These are phyloP conservation scores for Leishmania mexicana DNA, from an alignment of 208 protist genomes.

Conservation along the genomic window DNA sequence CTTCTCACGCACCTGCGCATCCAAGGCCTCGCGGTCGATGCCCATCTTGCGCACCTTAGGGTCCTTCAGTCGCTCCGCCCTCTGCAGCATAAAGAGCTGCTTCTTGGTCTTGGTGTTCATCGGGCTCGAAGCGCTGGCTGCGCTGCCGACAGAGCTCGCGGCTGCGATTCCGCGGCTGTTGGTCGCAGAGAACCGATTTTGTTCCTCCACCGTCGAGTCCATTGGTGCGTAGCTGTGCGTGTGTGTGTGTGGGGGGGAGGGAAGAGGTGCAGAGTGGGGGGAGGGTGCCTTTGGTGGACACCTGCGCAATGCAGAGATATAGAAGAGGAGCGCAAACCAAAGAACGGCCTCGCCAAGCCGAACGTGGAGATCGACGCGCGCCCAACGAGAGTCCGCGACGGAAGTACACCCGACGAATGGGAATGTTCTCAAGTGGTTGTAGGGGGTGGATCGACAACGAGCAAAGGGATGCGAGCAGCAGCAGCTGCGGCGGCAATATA, in stretches of 20 bases:
- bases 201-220: slow-evolving; percentile 17
- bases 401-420: neutral
- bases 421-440: neutral
- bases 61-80: slow-evolving; percentile 89
- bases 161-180: slow-evolving; percentile 11
- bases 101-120: slow-evolving; percentile 66
- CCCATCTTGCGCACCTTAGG: slow-evolving; percentile 92
- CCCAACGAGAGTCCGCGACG: neutral
- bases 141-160: neutral
- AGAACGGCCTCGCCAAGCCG: neutral
- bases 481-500: neutral
- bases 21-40: slow-evolving; percentile 89
- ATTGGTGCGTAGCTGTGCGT: slow-evolving; percentile 10
- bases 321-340: neutral
- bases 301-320: neutral
- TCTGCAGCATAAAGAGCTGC: slow-evolving; percentile 85
- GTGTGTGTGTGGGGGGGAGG: neutral
- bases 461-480: slow-evolving; percentile 1
- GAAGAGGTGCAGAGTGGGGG: neutral
- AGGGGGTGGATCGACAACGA: neutral
- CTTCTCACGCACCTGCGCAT: slow-evolving; percentile 93
- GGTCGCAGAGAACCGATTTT: slow-evolving; percentile 13
- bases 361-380: neutral
- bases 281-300: neutral
- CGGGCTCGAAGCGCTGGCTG: slow-evolving; percentile 9